Conservation (phyloP, 2,329 filamentous ascomycete genomes). For the Penicillium freii region DNA sequence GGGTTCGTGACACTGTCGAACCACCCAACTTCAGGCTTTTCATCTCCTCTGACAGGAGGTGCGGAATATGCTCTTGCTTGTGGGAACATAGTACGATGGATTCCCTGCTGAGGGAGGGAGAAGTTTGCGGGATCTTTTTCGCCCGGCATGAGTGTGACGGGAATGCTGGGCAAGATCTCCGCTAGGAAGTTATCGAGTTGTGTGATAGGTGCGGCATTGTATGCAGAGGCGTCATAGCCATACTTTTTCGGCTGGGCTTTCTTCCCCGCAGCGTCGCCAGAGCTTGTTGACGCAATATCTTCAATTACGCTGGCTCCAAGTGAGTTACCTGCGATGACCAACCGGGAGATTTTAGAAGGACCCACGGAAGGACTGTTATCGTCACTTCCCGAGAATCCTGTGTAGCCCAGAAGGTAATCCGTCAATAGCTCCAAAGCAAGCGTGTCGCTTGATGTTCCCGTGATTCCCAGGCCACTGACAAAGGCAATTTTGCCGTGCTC, state of each 20-base stretch:
- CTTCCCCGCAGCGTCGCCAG: constrained; percentile 33
- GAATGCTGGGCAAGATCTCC: constrained; percentile 77
- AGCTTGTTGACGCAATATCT: constrained; percentile 42
- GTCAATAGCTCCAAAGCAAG: constrained; percentile 73
- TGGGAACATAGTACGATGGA: constrained; percentile 90
- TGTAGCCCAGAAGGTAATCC: constrained; percentile 86
- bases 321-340: constrained; percentile 91
- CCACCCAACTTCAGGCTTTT: constrained; percentile 61
- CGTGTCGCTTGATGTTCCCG: constrained; percentile 70
- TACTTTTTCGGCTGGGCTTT: constrained; percentile 72
- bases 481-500: constrained; percentile 70
- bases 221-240: constrained; percentile 84
- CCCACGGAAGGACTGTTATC: constrained; percentile 51
- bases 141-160: constrained; percentile 85
- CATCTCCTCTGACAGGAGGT: constrained; percentile 34
- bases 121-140: constrained; percentile 82
- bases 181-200: constrained; percentile 81
- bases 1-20: constrained; percentile 91
- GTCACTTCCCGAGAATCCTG: constrained; percentile 48
- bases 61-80: constrained; percentile 65
- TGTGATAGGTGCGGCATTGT: constrained; percentile 81
- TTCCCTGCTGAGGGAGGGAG: constrained; percentile 85
- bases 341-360: constrained; percentile 65
- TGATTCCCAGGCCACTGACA: constrained; percentile 83
- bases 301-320: constrained; percentile 51